A percentile compares a stretch with the other conserved stretches of the same genome.
Evolutionary conservation across 2,329 filamentous ascomycete genomes (phyloP).

Genomic region (Aureobasidium leucospermi): DNA sequence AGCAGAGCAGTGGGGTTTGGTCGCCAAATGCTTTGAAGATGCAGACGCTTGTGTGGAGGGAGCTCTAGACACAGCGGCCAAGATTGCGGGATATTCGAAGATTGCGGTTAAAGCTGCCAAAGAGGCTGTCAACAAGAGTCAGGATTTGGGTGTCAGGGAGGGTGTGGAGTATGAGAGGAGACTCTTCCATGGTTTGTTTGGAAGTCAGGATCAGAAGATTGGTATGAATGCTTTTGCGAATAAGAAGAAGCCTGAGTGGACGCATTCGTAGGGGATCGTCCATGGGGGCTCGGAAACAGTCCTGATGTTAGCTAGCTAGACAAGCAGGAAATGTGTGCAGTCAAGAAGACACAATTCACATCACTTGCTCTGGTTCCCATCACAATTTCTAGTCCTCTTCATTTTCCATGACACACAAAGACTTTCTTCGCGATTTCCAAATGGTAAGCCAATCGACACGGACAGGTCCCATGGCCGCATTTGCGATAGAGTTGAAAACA

Average conservation of each 20-base stretch:
- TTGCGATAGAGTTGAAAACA: no score
- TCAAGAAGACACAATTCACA: no score
- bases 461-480: no score
- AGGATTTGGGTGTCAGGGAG: conserved; percentile 79
- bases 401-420: no score
- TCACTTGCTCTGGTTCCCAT: no score
- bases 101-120: conserved; percentile 87
- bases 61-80: conserved; percentile 75
- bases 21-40: conserved; percentile 70
- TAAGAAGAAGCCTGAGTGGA: conserved; percentile 92
- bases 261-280: conserved; percentile 53
- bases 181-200: conserved; percentile 88
- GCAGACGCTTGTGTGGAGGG: conserved; percentile 77
- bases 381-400: no score
- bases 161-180: conserved; percentile 92
- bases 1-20: conserved; percentile 85
- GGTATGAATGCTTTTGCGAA: conserved; percentile 92
- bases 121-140: conserved; percentile 99
- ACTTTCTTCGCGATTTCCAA: no score
- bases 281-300: no score
- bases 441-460: no score
- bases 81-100: conserved; percentile 76
- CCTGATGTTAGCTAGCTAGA: no score
- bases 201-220: conserved; percentile 93
- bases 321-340: no score